phyloP scores from a whole-genome alignment of 2,329 filamentous ascomycete species.

The Beauveria asiatica region DNA sequence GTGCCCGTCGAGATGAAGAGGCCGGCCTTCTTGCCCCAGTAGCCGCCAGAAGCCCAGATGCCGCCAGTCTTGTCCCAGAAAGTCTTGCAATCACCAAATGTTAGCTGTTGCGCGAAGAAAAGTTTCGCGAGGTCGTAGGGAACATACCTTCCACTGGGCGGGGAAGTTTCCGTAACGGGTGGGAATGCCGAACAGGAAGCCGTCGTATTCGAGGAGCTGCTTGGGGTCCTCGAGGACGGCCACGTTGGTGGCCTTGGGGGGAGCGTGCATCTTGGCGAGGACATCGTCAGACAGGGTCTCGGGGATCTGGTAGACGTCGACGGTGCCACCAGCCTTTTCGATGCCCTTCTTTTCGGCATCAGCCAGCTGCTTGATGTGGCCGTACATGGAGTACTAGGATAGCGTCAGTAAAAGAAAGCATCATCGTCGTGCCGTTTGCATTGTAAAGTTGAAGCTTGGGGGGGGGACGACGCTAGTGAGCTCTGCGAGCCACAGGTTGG shows the following conservation, averaged over 20 bases:
- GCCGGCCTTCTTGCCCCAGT: conserved; percentile 82
- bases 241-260: conserved; percentile 61
- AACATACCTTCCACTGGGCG: conserved; percentile 73
- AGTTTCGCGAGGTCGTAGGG: too few relatives aligned
- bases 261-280: conserved; percentile 83
- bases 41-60: conserved; percentile 72
- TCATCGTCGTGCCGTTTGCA: neutral
- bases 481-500: neutral
- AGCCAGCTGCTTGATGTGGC: conserved; percentile 77
- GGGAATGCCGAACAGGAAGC: conserved; percentile 85
- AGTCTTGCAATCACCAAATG: conserved; percentile 26
- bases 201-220: conserved; percentile 70
- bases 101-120: neutral
- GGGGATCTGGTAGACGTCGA: conserved; percentile 75
- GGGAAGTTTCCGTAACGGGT: conserved; percentile 97
- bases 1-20: conserved; percentile 84
- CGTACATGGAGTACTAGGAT: conserved; percentile 84
- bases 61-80: conserved; percentile 88
- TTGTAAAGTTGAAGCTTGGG: neutral
- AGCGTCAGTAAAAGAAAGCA: neutral
- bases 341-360: conserved; percentile 88
- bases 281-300: conserved; percentile 85
- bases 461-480: neutral
- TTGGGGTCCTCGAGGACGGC: conserved; percentile 50
- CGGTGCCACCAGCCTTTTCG: conserved; percentile 73